Evolutionary conservation across 257 asterid genomes (phyloP).

Genomic region (Plantago elongata): DNA sequence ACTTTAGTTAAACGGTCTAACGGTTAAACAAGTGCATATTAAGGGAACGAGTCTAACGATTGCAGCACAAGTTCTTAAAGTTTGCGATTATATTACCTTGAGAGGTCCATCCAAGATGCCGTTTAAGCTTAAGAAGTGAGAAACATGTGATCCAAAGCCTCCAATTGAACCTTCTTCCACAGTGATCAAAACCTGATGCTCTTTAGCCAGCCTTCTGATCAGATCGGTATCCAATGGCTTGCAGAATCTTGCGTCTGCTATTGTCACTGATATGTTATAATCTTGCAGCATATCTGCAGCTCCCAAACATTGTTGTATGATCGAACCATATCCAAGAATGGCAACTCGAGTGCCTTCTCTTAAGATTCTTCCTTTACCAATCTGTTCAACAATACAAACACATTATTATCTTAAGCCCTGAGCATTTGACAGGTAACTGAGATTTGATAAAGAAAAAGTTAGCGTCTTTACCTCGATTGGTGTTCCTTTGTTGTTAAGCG

Average conservation of each 20-base stretch:
- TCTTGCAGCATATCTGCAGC: conserved; percentile 49
- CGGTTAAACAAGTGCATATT: too few relatives aligned
- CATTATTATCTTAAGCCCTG: neutral
- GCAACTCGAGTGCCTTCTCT: conserved; percentile 63
- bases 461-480: conserved; percentile 54
- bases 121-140: conserved; percentile 55
- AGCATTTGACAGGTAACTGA: neutral
- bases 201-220: conserved; percentile 47
- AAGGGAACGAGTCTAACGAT: too few relatives aligned
- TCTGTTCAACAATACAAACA: conserved; percentile 26
- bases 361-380: conserved; percentile 66
- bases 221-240: conserved; percentile 70
- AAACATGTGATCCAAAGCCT: conserved; percentile 74
- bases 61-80: neutral
- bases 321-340: conserved; percentile 63
- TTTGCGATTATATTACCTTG: conserved; percentile 37
- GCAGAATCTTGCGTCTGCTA: conserved; percentile 79
- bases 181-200: conserved; percentile 61
- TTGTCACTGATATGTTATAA: conserved; percentile 38
- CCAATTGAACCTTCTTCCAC: conserved; percentile 83
- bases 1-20: too few relatives aligned
- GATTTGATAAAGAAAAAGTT: neutral
- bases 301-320: conserved; percentile 54
- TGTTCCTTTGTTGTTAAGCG: conserved; percentile 48
- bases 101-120: conserved; percentile 67